Base-by-base conservation (phyloP, 1,284 basidiomycete genomes). In the Testicularia cyperi region DNA sequence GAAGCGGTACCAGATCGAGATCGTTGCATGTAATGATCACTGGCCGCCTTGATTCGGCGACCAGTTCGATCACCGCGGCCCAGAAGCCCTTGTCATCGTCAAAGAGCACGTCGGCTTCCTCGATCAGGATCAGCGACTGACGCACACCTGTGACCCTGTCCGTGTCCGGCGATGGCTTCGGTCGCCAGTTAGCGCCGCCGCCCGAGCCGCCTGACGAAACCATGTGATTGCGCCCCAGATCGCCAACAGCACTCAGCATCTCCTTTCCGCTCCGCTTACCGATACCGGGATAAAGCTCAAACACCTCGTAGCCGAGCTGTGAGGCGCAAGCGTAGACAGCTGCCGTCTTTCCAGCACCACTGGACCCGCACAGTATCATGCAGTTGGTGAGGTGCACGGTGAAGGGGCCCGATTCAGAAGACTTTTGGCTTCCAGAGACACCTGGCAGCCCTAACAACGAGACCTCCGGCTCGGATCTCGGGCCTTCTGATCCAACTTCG, bases 201-300 rank as follows among this genome's bases (percentile, higher is more conserved):
- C 62, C 65, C 4, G 37, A 38, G 5, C 69, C 70, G 13, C 66
- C 69, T 18, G 53, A 53, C 8, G 43, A 44, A 15, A 76, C 74
- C 68, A 74, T 73, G 52, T 75, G 74, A 75, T 96, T 98, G 78
- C 84, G 88, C 9, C 89, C 89, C 1, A 96, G 88, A 62, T 95
- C 90, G 9, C 95, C 95, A 18, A 98, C 85, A 48, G 94, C 82
- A 41, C 82, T 81, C 42, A 88, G 84, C 46, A 99, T 78, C 56
- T 85, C 88, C 25, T 85, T 81, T 2, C 88, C 89, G 32, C 84
- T 88, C 18, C 95, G 83, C 70, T 84, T 87, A 7, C 71, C 71
- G 48, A 92, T 86, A 4, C 95, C 95, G n/a, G 95, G 88, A 78
- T 92, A 90, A 8, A 98, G 89, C 77, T 99, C 95, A 71, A 98